These are phyloP conservation scores for Globisporangium yorkense DNA, from an alignment of 352 stramenopile genomes.

Conservation along the genomic window DNA sequence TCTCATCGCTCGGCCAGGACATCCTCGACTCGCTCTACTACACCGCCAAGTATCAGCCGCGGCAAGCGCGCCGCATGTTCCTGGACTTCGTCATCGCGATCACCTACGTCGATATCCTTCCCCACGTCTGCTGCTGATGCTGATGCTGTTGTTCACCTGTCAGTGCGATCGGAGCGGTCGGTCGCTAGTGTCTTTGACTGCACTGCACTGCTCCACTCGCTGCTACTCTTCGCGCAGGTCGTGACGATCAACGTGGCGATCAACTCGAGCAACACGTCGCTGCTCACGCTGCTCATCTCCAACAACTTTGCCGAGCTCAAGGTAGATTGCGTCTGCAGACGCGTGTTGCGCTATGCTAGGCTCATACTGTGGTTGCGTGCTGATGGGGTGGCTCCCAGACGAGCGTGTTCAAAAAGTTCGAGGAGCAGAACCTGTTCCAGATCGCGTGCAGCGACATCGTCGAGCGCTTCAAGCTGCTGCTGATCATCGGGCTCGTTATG, in stretches of 20 bases:
- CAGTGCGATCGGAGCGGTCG: neutral
- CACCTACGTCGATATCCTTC: slow-evolving; percentile 66
- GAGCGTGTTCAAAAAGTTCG: slow-evolving; percentile 98
- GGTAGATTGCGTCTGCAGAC: slow-evolving; percentile 13
- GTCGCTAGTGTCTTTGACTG: slow-evolving; percentile 17
- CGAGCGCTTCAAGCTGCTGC: slow-evolving; percentile 96
- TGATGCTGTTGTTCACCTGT: neutral
- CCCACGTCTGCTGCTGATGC: neutral
- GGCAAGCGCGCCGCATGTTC: slow-evolving; percentile 60
- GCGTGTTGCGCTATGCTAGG: neutral
- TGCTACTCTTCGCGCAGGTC: slow-evolving; percentile 96
- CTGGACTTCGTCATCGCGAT: slow-evolving; percentile 73
- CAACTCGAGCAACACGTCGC: slow-evolving; percentile 92
- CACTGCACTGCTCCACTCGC: slow-evolving; percentile 79
- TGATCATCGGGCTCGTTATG: slow-evolving; percentile 95
- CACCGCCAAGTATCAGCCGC: slow-evolving; percentile 74
- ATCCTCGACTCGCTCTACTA: slow-evolving; percentile 95
- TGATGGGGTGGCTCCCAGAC: slow-evolving; percentile 19
- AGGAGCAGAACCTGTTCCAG: slow-evolving; percentile 96
- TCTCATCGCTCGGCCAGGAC: slow-evolving; percentile 96
- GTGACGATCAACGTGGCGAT: slow-evolving; percentile 97
- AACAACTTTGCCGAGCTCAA: slow-evolving; percentile 99
- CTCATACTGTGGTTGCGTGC: neutral
- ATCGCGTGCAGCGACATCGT: slow-evolving; percentile 97
- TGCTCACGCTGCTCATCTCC: slow-evolving; percentile 93